Percentiles rank a stretch among this genome's conserved stretches.
phyloP scores from a whole-genome alignment of 176 grass and related monocot species.

The Musa acuminata region DNA sequence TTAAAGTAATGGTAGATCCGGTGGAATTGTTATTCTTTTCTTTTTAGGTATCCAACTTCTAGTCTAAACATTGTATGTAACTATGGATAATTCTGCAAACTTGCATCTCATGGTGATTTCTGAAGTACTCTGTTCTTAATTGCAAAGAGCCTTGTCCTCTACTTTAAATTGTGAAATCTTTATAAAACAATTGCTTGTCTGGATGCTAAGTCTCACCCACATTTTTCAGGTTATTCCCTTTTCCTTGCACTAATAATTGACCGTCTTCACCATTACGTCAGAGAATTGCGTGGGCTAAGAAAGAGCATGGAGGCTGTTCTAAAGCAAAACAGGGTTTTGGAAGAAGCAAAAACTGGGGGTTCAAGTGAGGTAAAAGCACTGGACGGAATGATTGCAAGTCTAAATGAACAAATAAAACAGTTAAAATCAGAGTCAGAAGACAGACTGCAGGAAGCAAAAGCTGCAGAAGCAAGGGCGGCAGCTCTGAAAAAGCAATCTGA shows the following conservation, averaged over 20 bases:
- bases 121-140: neutral
- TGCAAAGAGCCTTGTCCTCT: neutral
- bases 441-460: constrained; percentile 48
- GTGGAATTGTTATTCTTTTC: neutral
- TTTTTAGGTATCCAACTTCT: neutral
- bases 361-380: constrained; percentile 32
- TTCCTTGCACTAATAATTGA: constrained; percentile 4
- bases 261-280: constrained; percentile 4
- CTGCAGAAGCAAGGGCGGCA: constrained; percentile 28
- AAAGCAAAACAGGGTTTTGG: neutral
- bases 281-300: constrained; percentile 7
- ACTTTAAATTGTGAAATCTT: neutral
- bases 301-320: neutral
- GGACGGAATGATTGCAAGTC: constrained; percentile 39
- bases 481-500: constrained; percentile 69
- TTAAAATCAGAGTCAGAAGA: constrained; percentile 34
- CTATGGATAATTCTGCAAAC: neutral
- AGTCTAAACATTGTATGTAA: neutral
- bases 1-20: too few relatives aligned
- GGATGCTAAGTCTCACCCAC: too few relatives aligned
- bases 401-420: constrained; percentile 46
- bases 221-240: constrained; percentile 11
- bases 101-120: neutral
- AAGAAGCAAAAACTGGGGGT: constrained; percentile 17
- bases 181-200: neutral